Percentiles rank a stretch among this genome's conserved stretches.
Conservation (phyloP, 768 basidiomycete species). For the Serendipita sp. region DNA sequence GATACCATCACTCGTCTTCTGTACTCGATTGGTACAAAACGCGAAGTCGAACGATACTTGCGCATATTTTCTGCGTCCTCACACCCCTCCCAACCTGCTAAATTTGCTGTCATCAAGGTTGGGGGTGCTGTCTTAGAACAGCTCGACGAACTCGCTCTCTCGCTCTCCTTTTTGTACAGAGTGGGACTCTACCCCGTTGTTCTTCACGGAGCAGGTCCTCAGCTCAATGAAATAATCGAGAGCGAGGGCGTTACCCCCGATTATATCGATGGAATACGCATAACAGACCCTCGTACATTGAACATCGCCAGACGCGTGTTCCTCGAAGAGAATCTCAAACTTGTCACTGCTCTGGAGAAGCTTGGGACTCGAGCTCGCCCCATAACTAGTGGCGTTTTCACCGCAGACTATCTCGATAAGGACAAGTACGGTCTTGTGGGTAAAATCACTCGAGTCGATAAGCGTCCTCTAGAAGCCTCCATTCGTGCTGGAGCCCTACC, state of each 20-base stretch:
- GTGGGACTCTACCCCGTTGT: slow-evolving; percentile 97
- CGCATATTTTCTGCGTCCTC: slow-evolving; percentile 95
- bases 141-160: slow-evolving; percentile 83
- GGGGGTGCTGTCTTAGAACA: slow-evolving; percentile 91
- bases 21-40: slow-evolving; percentile 92
- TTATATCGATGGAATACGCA: slow-evolving; percentile 94
- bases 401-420: slow-evolving; percentile 89
- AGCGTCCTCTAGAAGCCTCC: slow-evolving; percentile 88
- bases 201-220: slow-evolving; percentile 91
- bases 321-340: slow-evolving; percentile 90
- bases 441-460: slow-evolving; percentile 87
- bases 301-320: slow-evolving; percentile 91
- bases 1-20: slow-evolving; percentile 94
- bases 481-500: slow-evolving; percentile 93
- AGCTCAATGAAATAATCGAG: slow-evolving; percentile 87
- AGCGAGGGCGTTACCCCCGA: slow-evolving; percentile 85
- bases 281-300: slow-evolving; percentile 95
- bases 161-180: slow-evolving; percentile 88
- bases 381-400: slow-evolving; percentile 95
- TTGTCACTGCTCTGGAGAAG: slow-evolving; percentile 81
- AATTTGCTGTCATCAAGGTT: slow-evolving; percentile 95
- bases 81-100: slow-evolving; percentile 75
- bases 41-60: slow-evolving; percentile 95
- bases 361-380: slow-evolving; percentile 94
- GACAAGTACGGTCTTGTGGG: slow-evolving; percentile 92